Percentiles rank a stretch among this genome's conserved stretches.
phyloP scores from a whole-genome alignment of 2,329 filamentous ascomycete genomes.

The Chrysosporium keratinophilum region DNA sequence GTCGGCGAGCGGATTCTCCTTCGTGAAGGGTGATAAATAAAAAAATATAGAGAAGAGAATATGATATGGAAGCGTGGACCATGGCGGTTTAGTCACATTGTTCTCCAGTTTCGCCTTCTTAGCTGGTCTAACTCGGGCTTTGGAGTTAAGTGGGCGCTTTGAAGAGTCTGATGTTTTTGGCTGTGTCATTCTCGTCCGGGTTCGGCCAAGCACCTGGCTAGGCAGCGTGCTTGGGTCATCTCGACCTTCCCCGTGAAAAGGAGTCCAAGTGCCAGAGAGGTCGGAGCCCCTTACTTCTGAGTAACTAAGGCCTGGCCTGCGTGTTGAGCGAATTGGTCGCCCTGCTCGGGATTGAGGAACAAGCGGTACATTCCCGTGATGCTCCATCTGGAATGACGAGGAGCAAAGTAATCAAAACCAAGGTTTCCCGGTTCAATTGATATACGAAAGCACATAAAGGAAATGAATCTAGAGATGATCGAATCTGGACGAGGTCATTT shows the following conservation, averaged over 20 bases:
- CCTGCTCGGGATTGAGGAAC: neutral
- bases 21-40: conserved; percentile 43
- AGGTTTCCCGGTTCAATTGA: neutral
- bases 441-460: neutral
- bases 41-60: conserved; percentile 61
- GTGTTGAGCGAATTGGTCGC: conserved; percentile 8
- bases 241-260: neutral
- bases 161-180: neutral
- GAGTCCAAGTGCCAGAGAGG: neutral
- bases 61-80: conserved; percentile 55
- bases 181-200: neutral
- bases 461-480: neutral
- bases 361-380: neutral
- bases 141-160: neutral
- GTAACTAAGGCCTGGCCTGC: neutral
- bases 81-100: conserved; percentile 39
- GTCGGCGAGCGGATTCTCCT: conserved; percentile 42
- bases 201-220: neutral
- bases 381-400: neutral
- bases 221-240: neutral
- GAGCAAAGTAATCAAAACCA: conserved; percentile 1
- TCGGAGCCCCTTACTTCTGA: neutral
- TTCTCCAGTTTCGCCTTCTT: neutral
- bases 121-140: neutral
- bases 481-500: neutral